Base-by-base conservation (phyloP, 2,329 filamentous ascomycete species). In the Ophioceras dolichostomum region DNA sequence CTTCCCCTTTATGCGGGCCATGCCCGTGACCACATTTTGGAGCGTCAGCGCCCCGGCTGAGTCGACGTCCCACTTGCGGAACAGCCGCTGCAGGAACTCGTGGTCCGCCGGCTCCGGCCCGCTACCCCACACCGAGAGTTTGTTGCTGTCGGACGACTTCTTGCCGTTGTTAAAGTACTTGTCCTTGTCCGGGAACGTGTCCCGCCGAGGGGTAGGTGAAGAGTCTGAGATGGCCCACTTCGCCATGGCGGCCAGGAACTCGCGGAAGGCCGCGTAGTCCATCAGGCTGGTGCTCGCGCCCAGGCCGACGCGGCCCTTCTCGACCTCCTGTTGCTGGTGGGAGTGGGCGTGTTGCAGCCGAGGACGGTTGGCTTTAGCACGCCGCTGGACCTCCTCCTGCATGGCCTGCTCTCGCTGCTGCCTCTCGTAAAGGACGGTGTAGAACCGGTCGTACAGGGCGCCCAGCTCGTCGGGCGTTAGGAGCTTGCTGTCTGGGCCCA, bases 221-320 rank as follows among this genome's bases (percentile, higher is more conserved):
- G 84, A 79, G 54, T 96, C 91, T 1, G 86, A 84, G 20, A 94
- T 79, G 2, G 91, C 91, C 91, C 91, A 98, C 62, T 79, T 89
- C 2, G 87, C 75, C 48, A 95, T 83, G 33, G 78, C 80, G 4
- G 91, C 87, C 32, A 98, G 66, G 49, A 98, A 96, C 50, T 96
- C 88, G 40, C 89, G 72, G 60, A 96, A 98, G 2, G 83, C 87
- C 57, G 94, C 85, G 52, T 96, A 98, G 56, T 96, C 88, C 91
- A 98, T 98, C 47, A 88, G 70, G 20, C 82, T 93, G 12, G 86
- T 85, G 56, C 86, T 95, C 6, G 86, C 81, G 0, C 88, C 89
- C 1, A 95, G 68, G 0, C 85, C 89, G 14, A 95, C 86, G 37
- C 89, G 75, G 1, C 87, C 88, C 53, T 84, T 83, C 55, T 94